Evolutionary conservation across 768 basidiomycete genomes (phyloP).

Genomic region (Gyrodon lividus): DNA sequence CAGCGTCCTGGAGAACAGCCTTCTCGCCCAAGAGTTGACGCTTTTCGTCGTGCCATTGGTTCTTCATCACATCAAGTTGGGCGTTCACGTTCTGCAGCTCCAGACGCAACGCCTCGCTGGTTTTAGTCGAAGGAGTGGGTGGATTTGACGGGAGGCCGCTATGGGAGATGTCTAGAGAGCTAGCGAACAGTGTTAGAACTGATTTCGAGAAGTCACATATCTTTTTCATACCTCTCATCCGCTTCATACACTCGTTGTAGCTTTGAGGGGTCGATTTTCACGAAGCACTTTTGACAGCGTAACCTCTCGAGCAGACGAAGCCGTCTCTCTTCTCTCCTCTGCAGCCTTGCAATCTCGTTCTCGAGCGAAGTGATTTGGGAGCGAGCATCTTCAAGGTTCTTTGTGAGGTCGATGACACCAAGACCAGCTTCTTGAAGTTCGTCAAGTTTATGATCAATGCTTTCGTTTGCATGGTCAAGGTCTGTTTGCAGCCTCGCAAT

Average conservation of each 20-base stretch:
- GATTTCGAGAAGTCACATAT: background rate
- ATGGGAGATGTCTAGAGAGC: conserved; percentile 52
- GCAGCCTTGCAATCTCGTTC: conserved; percentile 64
- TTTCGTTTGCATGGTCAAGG: conserved; percentile 77
- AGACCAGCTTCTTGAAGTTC: conserved; percentile 79
- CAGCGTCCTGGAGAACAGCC: conserved; percentile 66
- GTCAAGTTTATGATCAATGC: conserved; percentile 86
- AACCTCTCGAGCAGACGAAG: conserved; percentile 56
- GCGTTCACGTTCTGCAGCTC: conserved; percentile 61
- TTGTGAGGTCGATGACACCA: conserved; percentile 68
- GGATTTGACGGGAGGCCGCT: conserved; percentile 53
- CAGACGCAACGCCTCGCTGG: conserved; percentile 59
- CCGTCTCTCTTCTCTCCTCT: conserved; percentile 69
- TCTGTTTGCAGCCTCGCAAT: conserved; percentile 72
- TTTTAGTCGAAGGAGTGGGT: conserved; percentile 66
- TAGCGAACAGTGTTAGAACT: conserved; percentile 26
- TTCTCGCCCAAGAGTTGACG: conserved; percentile 65
- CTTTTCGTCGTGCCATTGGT: conserved; percentile 70
- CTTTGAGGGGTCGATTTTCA: conserved; percentile 54
- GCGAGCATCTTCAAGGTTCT: conserved; percentile 71
- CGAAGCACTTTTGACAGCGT: conserved; percentile 68
- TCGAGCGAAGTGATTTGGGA: conserved; percentile 54
- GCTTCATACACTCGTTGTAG: conserved; percentile 39
- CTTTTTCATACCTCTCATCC: conserved; percentile 67
- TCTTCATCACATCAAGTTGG: conserved; percentile 63